phyloP scores from a whole-genome alignment of 345 rosid species.

The Syzygium aromaticum region DNA sequence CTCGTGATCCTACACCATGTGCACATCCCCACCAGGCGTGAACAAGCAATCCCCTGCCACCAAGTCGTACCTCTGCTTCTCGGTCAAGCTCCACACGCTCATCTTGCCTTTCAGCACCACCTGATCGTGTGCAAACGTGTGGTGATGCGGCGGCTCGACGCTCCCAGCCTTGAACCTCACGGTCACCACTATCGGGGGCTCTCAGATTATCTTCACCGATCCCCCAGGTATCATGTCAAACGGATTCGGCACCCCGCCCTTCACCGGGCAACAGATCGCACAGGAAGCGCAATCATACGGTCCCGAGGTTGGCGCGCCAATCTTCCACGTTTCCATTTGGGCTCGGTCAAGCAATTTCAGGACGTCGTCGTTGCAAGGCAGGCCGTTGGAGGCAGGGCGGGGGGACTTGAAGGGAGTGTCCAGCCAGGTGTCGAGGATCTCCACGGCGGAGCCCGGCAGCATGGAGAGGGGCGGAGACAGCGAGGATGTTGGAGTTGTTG shows the following conservation, averaged over 20 bases:
- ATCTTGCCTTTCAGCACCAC: conserved; percentile 64
- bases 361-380: conserved; percentile 51
- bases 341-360: conserved; percentile 39
- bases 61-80: conserved; percentile 53
- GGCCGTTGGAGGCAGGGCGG: conserved; percentile 47
- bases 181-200: conserved; percentile 60
- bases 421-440: conserved; percentile 62
- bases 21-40: conserved; percentile 82
- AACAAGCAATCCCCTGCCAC: conserved; percentile 59
- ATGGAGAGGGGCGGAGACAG: conserved; percentile 40
- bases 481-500: conserved; percentile 66
- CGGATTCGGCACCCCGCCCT: conserved; percentile 41
- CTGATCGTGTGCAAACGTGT: conserved; percentile 75
- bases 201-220: conserved; percentile 81
- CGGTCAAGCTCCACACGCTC: conserved; percentile 73
- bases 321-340: conserved; percentile 29
- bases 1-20: conserved; percentile 71
- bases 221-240: conserved; percentile 75
- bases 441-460: conserved; percentile 28
- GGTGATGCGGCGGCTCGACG: conserved; percentile 84
- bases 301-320: conserved; percentile 18
- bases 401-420: conserved; percentile 60
- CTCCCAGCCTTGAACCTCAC: conserved; percentile 67
- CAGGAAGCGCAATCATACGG: conserved; percentile 11
- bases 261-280: conserved; percentile 47